phyloP scores from a whole-genome alignment of 2,329 filamentous ascomycete species.

The Ophiostoma sp. region DNA sequence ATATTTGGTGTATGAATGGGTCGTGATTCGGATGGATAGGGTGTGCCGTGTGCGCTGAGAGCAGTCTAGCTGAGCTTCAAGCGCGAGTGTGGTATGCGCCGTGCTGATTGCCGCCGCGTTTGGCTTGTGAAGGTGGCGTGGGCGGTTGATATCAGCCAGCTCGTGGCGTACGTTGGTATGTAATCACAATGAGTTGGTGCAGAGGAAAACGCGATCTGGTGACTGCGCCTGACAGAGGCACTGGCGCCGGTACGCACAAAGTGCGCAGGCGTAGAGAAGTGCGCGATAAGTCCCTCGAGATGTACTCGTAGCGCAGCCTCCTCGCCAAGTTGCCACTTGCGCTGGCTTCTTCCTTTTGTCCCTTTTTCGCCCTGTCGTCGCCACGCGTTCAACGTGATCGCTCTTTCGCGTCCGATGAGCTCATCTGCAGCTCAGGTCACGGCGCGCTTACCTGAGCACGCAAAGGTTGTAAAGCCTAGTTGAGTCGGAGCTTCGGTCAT shows the following conservation, averaged over 20 bases:
- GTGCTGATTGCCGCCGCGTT: neutral
- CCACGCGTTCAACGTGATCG: conserved; percentile 3
- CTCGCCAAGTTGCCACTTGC: neutral
- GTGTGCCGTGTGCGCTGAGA: too few relatives aligned
- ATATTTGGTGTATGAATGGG: neutral
- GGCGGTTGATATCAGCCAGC: too few relatives aligned
- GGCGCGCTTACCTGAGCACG: neutral
- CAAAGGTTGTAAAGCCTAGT: neutral
- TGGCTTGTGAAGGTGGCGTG: neutral
- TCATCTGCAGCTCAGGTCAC: neutral
- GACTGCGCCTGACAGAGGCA: too few relatives aligned
- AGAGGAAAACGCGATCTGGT: neutral
- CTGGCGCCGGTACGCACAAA: neutral
- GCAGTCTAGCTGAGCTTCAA: too few relatives aligned
- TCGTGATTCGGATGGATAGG: too few relatives aligned
- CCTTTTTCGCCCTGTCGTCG: neutral
- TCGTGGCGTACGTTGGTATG: neutral
- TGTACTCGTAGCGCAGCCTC: neutral
- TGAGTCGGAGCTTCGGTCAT: neutral
- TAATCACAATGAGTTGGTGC: neutral
- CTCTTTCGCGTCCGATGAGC: neutral
- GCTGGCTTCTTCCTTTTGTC: neutral
- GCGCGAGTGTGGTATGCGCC: neutral
- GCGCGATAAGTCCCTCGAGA: neutral
- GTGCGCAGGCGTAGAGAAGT: neutral